Conservation (phyloP, 257 asterid genomes). For the Linaria vulgaris region DNA sequence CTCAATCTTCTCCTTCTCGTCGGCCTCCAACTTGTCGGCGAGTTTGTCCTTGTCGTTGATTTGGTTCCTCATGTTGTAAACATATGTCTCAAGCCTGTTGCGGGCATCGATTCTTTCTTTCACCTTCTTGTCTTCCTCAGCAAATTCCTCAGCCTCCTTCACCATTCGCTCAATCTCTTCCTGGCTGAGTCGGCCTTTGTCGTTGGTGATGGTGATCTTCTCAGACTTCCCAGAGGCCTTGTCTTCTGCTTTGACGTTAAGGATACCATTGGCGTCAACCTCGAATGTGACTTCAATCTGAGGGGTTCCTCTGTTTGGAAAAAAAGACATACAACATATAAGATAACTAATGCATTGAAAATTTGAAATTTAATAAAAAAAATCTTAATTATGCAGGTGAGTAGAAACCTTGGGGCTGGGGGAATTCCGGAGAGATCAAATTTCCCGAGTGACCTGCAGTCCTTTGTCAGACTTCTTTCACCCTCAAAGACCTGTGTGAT, state of each 20-base stretch:
- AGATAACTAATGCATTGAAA: not conserved
- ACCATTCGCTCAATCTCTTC: conserved; percentile 63
- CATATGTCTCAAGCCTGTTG: conserved; percentile 71
- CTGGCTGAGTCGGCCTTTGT: conserved; percentile 55
- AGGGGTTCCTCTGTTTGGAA: conserved; percentile 67
- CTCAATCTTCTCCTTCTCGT: conserved; percentile 79
- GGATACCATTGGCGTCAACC: conserved; percentile 77
- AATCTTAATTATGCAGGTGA: not conserved
- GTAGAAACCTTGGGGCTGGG: conserved; percentile 69
- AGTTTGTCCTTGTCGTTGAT: conserved; percentile 82
- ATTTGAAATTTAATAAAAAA: not conserved
- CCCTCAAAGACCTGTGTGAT: conserved; percentile 70
- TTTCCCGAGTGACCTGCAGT: conserved; percentile 79
- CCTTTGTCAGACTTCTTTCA: conserved; percentile 80
- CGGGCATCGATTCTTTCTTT: conserved; percentile 58
- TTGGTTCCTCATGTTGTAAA: conserved; percentile 82
- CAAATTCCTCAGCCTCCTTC: conserved; percentile 56
- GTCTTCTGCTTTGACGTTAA: conserved; percentile 61
- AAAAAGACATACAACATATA: not conserved
- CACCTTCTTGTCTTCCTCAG: conserved; percentile 56
- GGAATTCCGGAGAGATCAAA: conserved; percentile 74
- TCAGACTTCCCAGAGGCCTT: conserved; percentile 56
- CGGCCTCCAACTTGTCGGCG: conserved; percentile 63
- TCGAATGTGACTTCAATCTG: conserved; percentile 88
- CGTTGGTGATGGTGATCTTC: conserved; percentile 57